Base-by-base conservation (phyloP, 805 yeast species). In the Blastobotrys peoriensis region DNA sequence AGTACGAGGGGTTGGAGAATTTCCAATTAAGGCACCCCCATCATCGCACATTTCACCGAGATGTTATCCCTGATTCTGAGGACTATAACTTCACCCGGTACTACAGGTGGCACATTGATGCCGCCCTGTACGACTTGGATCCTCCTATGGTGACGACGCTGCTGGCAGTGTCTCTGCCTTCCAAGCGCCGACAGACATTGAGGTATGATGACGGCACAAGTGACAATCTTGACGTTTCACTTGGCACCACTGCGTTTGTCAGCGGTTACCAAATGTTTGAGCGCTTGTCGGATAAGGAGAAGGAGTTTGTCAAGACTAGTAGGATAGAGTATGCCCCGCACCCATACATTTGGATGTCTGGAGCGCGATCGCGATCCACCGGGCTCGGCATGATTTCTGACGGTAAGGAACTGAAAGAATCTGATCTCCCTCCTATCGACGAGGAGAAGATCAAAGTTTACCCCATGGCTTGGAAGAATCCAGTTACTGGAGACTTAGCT, bases 61-160 rank as follows among this genome's bases (percentile, higher is more conserved):
- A 72, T 10, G 72, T 79, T 1, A 71, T 87, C 50, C 68, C 80
- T 15, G 73, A 75, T n/a, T 80, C 79, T 37, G 78, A 86, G 52
- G 67, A 69, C 5, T 58, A 75, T 19, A 76, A 80, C 41, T 75
- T 76, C 62, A 87, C 96, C 2, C 74, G 94, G 56, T 87, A 81
- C 63, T 87, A 86, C 74, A 76, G 96, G 66, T 87, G 96, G 96
- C 96, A 87, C 66, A 86, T 87, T 52, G 96, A 87, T 64, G 81
- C 93, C 30, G 96, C 96, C 3, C 72, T 87, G 34, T 87, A 87
- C 58, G 95, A 78, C 30, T 73, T 86, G 54, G 78, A 89, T 13
- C 95, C 96, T 22, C 96, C 96, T 23, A 76, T 83, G 53, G 84
- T 82, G 30, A 87, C 96, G 10, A 86, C 95, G 1, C 71, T 87